A percentile compares a stretch with the other conserved stretches of the same genome.
phyloP scores from a whole-genome alignment of 208 protist genomes.

The Wallacemonas sp. region DNA sequence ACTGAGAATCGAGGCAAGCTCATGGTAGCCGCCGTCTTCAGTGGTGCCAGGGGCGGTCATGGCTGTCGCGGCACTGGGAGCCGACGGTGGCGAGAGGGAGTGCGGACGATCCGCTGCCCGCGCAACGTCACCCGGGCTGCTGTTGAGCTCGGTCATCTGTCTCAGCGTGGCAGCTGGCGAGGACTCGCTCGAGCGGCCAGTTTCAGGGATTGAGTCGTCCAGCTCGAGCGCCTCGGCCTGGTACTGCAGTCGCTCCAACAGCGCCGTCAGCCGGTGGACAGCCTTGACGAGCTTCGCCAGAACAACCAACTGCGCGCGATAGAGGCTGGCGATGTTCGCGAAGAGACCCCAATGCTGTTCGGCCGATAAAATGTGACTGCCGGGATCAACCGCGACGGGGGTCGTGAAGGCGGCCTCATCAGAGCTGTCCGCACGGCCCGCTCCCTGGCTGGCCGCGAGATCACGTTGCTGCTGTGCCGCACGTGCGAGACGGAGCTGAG shows the following conservation, averaged over 20 bases:
- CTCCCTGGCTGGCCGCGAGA: too few species aligned
- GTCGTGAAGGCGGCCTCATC: not conserved
- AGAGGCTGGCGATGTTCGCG: slow-evolving; percentile 65
- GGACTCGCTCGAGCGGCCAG: not conserved
- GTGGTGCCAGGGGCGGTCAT: not conserved
- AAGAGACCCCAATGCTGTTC: slow-evolving; percentile 72
- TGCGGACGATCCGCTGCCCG: too few species aligned
- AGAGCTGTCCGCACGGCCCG: too few species aligned
- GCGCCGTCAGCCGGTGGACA: slow-evolving; percentile 25
- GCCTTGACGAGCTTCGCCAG: slow-evolving; percentile 44
- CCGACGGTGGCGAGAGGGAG: too few species aligned
- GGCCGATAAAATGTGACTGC: slow-evolving; percentile 28
- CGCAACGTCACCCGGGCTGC: too few species aligned
- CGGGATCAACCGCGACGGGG: not conserved
- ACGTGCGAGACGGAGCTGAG: not conserved
- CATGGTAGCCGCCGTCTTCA: slow-evolving; percentile 27
- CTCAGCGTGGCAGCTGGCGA: not conserved
- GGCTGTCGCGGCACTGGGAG: not conserved
- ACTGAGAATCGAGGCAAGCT: slow-evolving; percentile 34
- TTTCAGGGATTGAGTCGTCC: not conserved
- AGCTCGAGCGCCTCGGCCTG: slow-evolving; percentile 6
- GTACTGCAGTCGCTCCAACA: slow-evolving; percentile 42
- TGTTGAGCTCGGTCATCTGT: not conserved
- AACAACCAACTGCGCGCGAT: slow-evolving; percentile 43
- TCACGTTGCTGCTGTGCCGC: too few species aligned